Conservation (phyloP, 2,329 filamentous ascomycete species). For the Talaromyces sp. region DNA sequence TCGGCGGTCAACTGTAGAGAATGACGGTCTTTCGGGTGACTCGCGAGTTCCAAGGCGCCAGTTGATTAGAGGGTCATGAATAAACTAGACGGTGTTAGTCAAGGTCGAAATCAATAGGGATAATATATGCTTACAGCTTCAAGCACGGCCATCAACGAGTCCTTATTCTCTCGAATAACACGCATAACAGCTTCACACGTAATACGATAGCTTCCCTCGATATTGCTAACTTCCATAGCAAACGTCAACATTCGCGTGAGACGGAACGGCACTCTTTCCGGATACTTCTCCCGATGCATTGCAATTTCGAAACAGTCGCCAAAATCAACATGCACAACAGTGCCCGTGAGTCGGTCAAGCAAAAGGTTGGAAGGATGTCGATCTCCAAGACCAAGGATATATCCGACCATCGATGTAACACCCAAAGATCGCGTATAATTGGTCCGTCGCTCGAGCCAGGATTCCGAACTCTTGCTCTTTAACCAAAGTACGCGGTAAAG, state of each 20-base stretch:
- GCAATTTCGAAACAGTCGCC: slow-evolving; percentile 99
- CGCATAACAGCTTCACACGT: slow-evolving; percentile 99
- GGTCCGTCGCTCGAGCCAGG: slow-evolving; percentile 96
- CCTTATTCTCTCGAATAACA: slow-evolving; percentile 92
- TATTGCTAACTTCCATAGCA: slow-evolving; percentile 99
- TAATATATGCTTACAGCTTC: slow-evolving; percentile 70
- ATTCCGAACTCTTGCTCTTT: slow-evolving; percentile 96
- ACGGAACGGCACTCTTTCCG: slow-evolving; percentile 94
- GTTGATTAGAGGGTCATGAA: slow-evolving; percentile 97
- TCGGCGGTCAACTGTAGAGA: slow-evolving; percentile 57
- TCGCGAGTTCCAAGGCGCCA: slow-evolving; percentile 76
- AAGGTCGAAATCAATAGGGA: no score
- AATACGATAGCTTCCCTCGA: slow-evolving; percentile 96
- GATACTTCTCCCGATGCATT: slow-evolving; percentile 99
- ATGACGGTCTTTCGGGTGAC: slow-evolving; percentile 58
- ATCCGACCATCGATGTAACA: slow-evolving; percentile 99
- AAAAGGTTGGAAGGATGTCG: slow-evolving; percentile 97
- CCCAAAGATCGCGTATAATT: slow-evolving; percentile 96
- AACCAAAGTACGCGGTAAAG: slow-evolving; percentile 97
- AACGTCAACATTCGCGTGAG: slow-evolving; percentile 98
- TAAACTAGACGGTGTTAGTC: slow-evolving; percentile 63
- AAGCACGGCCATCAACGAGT: slow-evolving; percentile 95
- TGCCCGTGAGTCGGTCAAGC: slow-evolving; percentile 92
- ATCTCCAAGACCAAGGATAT: slow-evolving; percentile 94
- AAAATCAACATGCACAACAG: slow-evolving; percentile 98